Evolutionary conservation across 768 basidiomycete species (phyloP).

Genomic region (Austroboletus festivus): DNA sequence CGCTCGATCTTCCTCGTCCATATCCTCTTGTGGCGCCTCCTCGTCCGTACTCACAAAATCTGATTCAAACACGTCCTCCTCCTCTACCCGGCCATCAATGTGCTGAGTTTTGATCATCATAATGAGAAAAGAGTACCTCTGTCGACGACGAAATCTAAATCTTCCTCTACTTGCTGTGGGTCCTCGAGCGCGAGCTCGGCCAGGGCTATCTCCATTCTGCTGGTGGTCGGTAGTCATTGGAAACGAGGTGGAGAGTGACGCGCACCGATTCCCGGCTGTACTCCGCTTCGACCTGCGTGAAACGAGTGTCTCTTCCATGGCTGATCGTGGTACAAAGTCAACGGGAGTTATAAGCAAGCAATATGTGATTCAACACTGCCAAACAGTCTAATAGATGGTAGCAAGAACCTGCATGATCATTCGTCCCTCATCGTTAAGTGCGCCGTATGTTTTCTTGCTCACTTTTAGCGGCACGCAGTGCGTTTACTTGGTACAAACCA

Average conservation of each 20-base stretch:
- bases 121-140: conserved; percentile 44
- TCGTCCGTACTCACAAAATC: conserved; percentile 88
- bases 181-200: conserved; percentile 51
- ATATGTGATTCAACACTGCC: not conserved
- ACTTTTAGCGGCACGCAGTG: too few relatives aligned
- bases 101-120: not conserved
- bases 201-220: conserved; percentile 74
- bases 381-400: too few relatives aligned
- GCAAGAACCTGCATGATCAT: too few relatives aligned
- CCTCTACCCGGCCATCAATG: conserved; percentile 45
- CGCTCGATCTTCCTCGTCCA: conserved; percentile 54
- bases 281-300: conserved; percentile 62
- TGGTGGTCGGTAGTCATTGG: conserved; percentile 4
- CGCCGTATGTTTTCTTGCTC: too few relatives aligned
- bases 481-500: too few relatives aligned
- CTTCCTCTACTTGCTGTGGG: conserved; percentile 64
- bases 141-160: conserved; percentile 64
- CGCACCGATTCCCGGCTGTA: conserved; percentile 77
- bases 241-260: not conserved
- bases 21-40: conserved; percentile 48
- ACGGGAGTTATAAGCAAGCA: not conserved
- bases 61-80: conserved; percentile 77
- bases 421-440: too few relatives aligned
- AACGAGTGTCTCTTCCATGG: conserved; percentile 34
- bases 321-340: not conserved